Percentiles rank a stretch among this genome's conserved stretches.
phyloP scores from a whole-genome alignment of 495 filamentous ascomycete species.

The Talaromyces ruber region DNA sequence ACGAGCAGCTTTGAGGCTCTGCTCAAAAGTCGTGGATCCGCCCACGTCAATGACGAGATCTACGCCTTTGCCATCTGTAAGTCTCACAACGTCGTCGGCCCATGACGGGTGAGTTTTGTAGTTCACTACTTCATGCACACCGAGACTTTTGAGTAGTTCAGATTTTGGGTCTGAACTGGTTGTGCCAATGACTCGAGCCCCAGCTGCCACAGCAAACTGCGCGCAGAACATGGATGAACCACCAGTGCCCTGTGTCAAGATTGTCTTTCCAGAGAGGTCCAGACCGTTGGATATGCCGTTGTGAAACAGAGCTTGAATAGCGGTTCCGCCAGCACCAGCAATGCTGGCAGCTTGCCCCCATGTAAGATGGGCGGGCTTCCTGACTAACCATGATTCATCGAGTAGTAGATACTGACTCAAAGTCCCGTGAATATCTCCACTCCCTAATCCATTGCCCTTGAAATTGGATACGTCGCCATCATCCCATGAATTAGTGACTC shows the following conservation, averaged over 20 bases:
- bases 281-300: conserved; percentile 28
- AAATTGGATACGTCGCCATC: background rate
- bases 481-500: background rate
- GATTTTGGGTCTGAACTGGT: conserved; percentile 58
- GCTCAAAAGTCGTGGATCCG: conserved; percentile 43
- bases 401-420: conserved; percentile 59
- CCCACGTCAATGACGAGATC: conserved; percentile 58
- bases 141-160: conserved; percentile 42
- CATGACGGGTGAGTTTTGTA: conserved; percentile 52
- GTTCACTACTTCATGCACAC: conserved; percentile 46
- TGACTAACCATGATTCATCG: conserved; percentile 51
- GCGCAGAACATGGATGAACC: conserved; percentile 63
- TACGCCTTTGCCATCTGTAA: conserved; percentile 50
- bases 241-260: conserved; percentile 64
- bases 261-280: conserved; percentile 34
- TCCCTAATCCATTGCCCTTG: background rate
- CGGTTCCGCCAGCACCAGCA: conserved; percentile 56
- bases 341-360: conserved; percentile 53
- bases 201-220: conserved; percentile 64
- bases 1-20: conserved; percentile 50
- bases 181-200: conserved; percentile 63
- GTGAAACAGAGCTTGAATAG: conserved; percentile 61
- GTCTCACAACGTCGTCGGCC: conserved; percentile 52
- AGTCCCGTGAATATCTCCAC: conserved; percentile 45
- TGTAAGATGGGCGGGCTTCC: conserved; percentile 45